phyloP scores from a whole-genome alignment of 2,329 filamentous ascomycete species.

The Sporothrix euskadiensis region DNA sequence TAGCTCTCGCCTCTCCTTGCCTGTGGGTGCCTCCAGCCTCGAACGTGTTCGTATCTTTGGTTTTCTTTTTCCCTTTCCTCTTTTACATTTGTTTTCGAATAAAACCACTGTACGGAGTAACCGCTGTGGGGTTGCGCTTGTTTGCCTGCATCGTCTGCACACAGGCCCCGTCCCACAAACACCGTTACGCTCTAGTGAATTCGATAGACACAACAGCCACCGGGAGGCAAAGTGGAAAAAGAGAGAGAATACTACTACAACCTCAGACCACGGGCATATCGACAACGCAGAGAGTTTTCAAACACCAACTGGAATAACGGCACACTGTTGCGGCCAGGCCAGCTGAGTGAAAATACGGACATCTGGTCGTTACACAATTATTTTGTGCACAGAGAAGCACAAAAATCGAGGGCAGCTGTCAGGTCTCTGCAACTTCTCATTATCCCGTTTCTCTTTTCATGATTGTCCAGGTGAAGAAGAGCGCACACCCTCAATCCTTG shows the following conservation, averaged over 20 bases:
- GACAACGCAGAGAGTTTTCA: background rate
- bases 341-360: background rate
- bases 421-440: background rate
- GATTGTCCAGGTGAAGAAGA: background rate
- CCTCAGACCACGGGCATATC: background rate
- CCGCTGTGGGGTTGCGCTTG: background rate
- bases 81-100: background rate
- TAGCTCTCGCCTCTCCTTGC: background rate
- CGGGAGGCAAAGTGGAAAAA: background rate
- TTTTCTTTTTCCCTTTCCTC: too few relatives aligned
- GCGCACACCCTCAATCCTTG: background rate
- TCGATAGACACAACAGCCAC: conserved; percentile 1
- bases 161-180: background rate
- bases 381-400: background rate
- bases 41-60: background rate
- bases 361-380: too few relatives aligned
- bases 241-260: background rate
- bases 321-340: too few relatives aligned
- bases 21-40: background rate
- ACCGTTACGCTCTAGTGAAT: background rate
- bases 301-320: background rate
- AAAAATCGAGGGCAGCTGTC: background rate
- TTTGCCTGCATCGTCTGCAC: background rate
- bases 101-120: background rate
- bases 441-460: background rate